Evolutionary conservation across 495 filamentous ascomycete species (phyloP).

Genomic region (Lepidopterella palustris): DNA sequence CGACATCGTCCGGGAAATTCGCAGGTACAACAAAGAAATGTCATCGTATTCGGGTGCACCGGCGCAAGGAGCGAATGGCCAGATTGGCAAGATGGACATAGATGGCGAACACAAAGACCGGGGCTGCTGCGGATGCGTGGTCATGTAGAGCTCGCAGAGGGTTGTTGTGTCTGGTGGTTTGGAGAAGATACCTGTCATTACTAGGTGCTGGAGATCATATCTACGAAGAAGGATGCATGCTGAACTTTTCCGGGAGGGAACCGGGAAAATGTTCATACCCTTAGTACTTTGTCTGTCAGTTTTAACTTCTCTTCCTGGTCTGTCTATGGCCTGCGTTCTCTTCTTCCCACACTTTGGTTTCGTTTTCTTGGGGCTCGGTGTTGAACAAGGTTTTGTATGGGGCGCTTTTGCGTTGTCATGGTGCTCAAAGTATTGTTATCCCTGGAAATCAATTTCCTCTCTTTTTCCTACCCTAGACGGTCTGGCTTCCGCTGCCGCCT

Average conservation of each 20-base stretch:
- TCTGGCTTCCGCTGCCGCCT: neutral
- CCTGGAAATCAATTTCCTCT: slow-evolving; percentile 11
- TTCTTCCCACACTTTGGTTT: slow-evolving; percentile 20
- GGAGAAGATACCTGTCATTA: slow-evolving; percentile 22
- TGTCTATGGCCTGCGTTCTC: slow-evolving; percentile 14
- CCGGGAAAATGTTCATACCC: slow-evolving; percentile 20
- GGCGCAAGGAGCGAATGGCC: slow-evolving; percentile 52
- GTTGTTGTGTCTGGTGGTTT: slow-evolving; percentile 8
- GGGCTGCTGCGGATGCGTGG: slow-evolving; percentile 80
- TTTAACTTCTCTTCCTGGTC: slow-evolving; percentile 22
- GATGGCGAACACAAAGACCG: slow-evolving; percentile 60
- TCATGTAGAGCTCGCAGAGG: slow-evolving; percentile 61
- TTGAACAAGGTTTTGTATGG: slow-evolving; percentile 19
- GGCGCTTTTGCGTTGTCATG: slow-evolving; percentile 8
- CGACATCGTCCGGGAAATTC: slow-evolving; percentile 94
- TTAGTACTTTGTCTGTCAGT: slow-evolving; percentile 24
- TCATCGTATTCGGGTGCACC: slow-evolving; percentile 68
- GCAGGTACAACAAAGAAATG: slow-evolving; percentile 96
- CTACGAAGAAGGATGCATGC: slow-evolving; percentile 16
- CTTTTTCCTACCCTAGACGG: neutral
- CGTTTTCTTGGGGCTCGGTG: slow-evolving; percentile 23
- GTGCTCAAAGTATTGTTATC: slow-evolving; percentile 6
- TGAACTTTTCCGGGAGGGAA: slow-evolving; percentile 4
- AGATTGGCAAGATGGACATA: slow-evolving; percentile 68
- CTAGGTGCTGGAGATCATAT: slow-evolving; percentile 16